Evolutionary conservation across 208 protist species (phyloP), one percentile per base, ranked within the genome.

Genomic region (Trypanosoma grayi): DNA sequence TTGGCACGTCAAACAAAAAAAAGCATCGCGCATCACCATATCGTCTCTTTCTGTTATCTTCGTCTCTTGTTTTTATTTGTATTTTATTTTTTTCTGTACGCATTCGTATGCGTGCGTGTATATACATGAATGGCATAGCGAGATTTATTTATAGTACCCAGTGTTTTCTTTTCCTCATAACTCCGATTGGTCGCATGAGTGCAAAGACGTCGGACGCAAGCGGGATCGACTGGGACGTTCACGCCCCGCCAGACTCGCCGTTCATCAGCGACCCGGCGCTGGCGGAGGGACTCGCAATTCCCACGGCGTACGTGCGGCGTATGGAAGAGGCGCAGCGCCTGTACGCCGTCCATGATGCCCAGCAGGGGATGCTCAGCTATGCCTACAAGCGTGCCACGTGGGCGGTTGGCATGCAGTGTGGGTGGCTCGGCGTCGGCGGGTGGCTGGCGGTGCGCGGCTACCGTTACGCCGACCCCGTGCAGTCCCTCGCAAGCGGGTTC

Each of bases 241-340:
- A 68, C 36, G 4, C n/a, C 10, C 61, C 66, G 0, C 54, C 67
- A 2, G 81, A 92, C 60, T 85, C 85, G 9, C 81, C 81, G 0
- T 83, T 86, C 58, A 75, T 87, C 18, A 66, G 73, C 2, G 70
- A 86, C 50, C 77, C 79, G 2, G 63, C 66, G 1, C 56, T 73
- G 59, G 69, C 60, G 24, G 46, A 60, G n/a, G 62, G 60, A 9
- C 50, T 75, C 2, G 60, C 81, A 24, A 79, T 92, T 11, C 74
- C 85, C 9, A 58, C 61, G 7, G 66, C 73, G 47, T 79, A 83
- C 71, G 76, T 85, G 41, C 76, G 77, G 6, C 81, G 79, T 43
- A 80, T 92, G 52, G 85, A 89, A 43, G 84, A 85, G 34, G 84
- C 81, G 4, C 80, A 81, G 39, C 80, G 84, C 16, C 39, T 74